phyloP scores from a whole-genome alignment of 2,329 filamentous ascomycete species.

The Aureobasidium sp. region DNA sequence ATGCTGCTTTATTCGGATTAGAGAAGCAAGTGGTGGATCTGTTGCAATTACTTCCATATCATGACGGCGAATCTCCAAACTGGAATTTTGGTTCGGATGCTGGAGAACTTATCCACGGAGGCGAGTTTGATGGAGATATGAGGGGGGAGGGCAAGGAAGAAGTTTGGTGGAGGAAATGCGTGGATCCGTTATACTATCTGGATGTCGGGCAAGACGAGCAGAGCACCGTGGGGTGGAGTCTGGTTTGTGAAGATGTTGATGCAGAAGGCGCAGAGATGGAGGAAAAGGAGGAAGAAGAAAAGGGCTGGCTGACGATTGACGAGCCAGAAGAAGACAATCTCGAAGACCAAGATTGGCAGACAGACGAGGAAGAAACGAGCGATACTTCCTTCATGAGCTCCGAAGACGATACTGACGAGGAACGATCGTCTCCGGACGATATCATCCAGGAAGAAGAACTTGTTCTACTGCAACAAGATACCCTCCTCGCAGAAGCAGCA shows the following conservation, averaged over 20 bases:
- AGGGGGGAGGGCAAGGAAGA: neutral
- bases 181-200: neutral
- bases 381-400: neutral
- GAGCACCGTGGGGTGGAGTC: neutral
- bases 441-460: neutral
- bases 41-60: conserved; percentile 13
- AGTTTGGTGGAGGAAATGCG: neutral
- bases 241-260: neutral
- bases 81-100: conserved; percentile 9
- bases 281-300: neutral
- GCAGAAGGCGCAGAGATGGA: neutral
- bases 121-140: conserved; percentile 12
- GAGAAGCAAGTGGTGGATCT: conserved; percentile 15
- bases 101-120: conserved; percentile 4
- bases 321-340: conserved; percentile 2
- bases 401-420: neutral
- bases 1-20: conserved; percentile 4
- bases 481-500: neutral
- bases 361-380: neutral
- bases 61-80: neutral
- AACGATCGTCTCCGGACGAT: neutral
- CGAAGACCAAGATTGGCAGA: neutral
- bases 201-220: neutral
- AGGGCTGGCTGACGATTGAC: neutral
- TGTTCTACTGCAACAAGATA: neutral